Evolutionary conservation across 129 eudicot species (phyloP).

Genomic region (Artemisia tridentata): DNA sequence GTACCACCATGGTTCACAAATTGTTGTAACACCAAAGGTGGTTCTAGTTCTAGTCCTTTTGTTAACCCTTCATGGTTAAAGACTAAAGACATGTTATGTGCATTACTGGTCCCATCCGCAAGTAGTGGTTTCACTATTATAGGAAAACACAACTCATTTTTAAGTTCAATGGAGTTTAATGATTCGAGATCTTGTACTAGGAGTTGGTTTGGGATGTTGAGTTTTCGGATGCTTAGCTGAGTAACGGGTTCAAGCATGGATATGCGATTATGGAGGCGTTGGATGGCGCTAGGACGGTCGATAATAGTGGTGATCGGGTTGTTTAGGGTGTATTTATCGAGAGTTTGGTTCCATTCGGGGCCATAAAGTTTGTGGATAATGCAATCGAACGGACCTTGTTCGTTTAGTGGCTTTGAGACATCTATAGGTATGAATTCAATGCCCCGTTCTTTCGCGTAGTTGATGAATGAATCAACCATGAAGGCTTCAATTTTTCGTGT

Average conservation of each 20-base stretch:
- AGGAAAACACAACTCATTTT: slow-evolving; percentile 38
- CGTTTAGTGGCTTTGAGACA: slow-evolving; percentile 33
- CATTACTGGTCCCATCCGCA: slow-evolving; percentile 49
- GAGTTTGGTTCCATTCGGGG: slow-evolving; percentile 46
- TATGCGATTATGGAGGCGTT: slow-evolving; percentile 61
- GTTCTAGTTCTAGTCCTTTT: slow-evolving; percentile 24
- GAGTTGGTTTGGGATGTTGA: slow-evolving; percentile 5
- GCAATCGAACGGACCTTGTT: slow-evolving; percentile 63
- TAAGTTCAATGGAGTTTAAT: neutral
- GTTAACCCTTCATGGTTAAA: slow-evolving; percentile 47
- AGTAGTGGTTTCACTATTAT: slow-evolving; percentile 60
- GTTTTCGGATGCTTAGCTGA: slow-evolving; percentile 28
- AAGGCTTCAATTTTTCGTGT: slow-evolving; percentile 51
- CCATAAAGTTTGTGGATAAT: slow-evolving; percentile 57
- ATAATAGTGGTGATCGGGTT: slow-evolving; percentile 50
- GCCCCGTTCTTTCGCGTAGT: slow-evolving; percentile 34
- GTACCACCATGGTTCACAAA: slow-evolving; percentile 83
- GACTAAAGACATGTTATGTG: slow-evolving; percentile 59
- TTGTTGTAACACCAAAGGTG: slow-evolving; percentile 65
- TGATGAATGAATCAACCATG: slow-evolving; percentile 49
- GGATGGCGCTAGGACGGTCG: slow-evolving; percentile 48
- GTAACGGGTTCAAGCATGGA: slow-evolving; percentile 65
- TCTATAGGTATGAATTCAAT: slow-evolving; percentile 50
- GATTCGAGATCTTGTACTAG: slow-evolving; percentile 15
- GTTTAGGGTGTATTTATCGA: slow-evolving; percentile 8